Percentiles rank a stretch among this genome's conserved stretches.
Evolutionary conservation across 139 green algal species (phyloP).

Genomic region (Chlamydomonas incerta): DNA sequence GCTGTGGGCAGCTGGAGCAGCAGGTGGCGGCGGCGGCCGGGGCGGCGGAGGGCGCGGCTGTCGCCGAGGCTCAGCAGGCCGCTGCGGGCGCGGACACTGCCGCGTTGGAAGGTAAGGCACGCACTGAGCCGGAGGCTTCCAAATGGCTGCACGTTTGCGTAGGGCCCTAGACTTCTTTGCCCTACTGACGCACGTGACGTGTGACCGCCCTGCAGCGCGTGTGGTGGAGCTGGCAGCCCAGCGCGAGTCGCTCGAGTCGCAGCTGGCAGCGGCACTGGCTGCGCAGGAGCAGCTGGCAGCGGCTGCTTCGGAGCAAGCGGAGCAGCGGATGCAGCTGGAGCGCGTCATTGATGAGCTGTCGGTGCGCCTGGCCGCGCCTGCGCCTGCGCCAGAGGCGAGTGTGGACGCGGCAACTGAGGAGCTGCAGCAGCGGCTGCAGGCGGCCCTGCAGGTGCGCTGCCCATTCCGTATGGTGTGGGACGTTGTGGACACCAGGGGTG

Average conservation of each 20-base stretch:
- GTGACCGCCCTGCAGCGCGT: too few species aligned
- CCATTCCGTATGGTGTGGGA: too few species aligned
- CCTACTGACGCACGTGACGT: too few species aligned
- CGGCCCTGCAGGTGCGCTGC: constrained; percentile 10
- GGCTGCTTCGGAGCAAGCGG: neutral
- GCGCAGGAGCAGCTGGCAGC: constrained; percentile 4
- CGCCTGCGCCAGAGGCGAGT: neutral
- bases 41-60: neutral
- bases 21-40: neutral
- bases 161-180: too few species aligned
- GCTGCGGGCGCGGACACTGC: neutral
- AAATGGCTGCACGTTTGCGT: too few species aligned
- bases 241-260: neutral
- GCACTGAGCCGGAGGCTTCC: too few species aligned
- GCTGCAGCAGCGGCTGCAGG: neutral
- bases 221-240: neutral
- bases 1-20: constrained; percentile 19
- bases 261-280: neutral
- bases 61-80: too few species aligned
- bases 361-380: neutral
- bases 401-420: neutral
- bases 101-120: neutral
- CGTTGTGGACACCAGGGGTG: too few species aligned
- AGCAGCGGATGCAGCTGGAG: constrained; percentile 12
- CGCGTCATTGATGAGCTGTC: constrained; percentile 13